phyloP scores from a whole-genome alignment of 2,329 filamentous ascomycete genomes.

The Nothopassalora personata region DNA sequence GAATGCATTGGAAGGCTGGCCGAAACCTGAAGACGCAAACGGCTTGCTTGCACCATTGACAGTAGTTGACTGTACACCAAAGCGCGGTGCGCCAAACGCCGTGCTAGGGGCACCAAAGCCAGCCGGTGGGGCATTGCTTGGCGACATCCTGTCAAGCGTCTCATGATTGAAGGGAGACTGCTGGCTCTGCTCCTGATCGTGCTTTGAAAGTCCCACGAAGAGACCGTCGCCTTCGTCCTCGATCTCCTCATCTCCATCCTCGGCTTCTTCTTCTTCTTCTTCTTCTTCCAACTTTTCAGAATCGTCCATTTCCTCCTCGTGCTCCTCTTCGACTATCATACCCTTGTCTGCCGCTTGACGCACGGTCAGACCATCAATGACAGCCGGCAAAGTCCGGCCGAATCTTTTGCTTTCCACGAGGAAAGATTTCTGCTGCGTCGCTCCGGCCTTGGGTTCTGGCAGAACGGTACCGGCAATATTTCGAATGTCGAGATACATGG shows the following conservation, averaged over 20 bases:
- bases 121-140: neutral
- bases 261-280: conserved; percentile 1
- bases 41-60: neutral
- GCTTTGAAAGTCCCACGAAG: neutral
- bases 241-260: neutral
- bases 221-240: neutral
- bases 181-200: neutral
- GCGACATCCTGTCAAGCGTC: neutral
- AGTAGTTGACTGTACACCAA: neutral
- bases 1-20: conserved; percentile 9
- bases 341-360: conserved; percentile 46
- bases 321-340: conserved; percentile 43
- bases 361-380: conserved; percentile 54
- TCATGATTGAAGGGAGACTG: neutral
- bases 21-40: conserved; percentile 7
- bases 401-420: conserved; percentile 56
- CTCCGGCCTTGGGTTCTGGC: conserved; percentile 21
- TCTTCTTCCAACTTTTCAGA: conserved; percentile 1
- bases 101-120: neutral
- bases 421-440: conserved; percentile 39
- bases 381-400: conserved; percentile 50
- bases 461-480: conserved; percentile 38
- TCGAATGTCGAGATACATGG: conserved; percentile 48
- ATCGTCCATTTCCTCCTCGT: conserved; percentile 33
- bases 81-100: neutral